A percentile compares a stretch with the other conserved stretches of the same genome.
These are phyloP conservation scores for Omphalotus guepiniiformis DNA, from an alignment of 768 basidiomycete genomes.

Conservation along the genomic window DNA sequence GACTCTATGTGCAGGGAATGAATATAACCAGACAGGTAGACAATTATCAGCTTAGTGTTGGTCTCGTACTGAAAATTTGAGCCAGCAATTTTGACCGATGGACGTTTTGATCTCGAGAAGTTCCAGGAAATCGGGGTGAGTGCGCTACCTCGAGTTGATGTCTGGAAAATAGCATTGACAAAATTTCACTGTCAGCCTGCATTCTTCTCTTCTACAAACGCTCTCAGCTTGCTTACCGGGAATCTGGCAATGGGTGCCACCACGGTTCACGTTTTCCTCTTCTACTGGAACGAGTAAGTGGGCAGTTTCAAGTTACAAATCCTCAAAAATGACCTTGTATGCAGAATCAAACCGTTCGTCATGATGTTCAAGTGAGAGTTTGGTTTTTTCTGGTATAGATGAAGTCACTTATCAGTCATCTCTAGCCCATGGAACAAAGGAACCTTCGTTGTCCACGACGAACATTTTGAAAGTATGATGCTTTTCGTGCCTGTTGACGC, in stretches of 20 bases:
- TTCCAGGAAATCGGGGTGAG: slow-evolving; percentile 14
- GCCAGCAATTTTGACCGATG: slow-evolving; percentile 22
- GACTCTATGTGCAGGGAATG: slow-evolving; percentile 17
- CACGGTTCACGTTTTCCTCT: slow-evolving; percentile 24
- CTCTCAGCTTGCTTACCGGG: slow-evolving; percentile 13
- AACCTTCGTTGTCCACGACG: slow-evolving; percentile 23
- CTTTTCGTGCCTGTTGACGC: too few relatives aligned
- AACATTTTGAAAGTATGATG: slow-evolving; percentile 18
- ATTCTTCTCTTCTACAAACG: slow-evolving; percentile 32
- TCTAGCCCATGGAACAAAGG: slow-evolving; percentile 30
- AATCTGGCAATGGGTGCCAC: slow-evolving; percentile 19
- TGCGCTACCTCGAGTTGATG: too few relatives aligned
- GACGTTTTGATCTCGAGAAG: slow-evolving; percentile 20
- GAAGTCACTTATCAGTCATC: too few relatives aligned
- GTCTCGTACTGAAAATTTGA: too few relatives aligned
- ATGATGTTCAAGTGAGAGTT: slow-evolving; percentile 26
- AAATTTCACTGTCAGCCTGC: slow-evolving; percentile 19
- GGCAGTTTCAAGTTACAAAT: too few relatives aligned
- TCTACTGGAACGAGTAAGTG: slow-evolving; percentile 32
- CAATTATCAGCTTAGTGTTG: too few relatives aligned
- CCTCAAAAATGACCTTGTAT: too few relatives aligned
- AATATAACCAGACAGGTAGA: slow-evolving; percentile 26
- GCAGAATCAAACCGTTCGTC: slow-evolving; percentile 31
- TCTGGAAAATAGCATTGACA: too few relatives aligned
- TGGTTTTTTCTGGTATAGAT: too few relatives aligned